These are phyloP conservation scores for Vanrija sp. DNA, from an alignment of 1,284 basidiomycete species.

Conservation along the genomic window DNA sequence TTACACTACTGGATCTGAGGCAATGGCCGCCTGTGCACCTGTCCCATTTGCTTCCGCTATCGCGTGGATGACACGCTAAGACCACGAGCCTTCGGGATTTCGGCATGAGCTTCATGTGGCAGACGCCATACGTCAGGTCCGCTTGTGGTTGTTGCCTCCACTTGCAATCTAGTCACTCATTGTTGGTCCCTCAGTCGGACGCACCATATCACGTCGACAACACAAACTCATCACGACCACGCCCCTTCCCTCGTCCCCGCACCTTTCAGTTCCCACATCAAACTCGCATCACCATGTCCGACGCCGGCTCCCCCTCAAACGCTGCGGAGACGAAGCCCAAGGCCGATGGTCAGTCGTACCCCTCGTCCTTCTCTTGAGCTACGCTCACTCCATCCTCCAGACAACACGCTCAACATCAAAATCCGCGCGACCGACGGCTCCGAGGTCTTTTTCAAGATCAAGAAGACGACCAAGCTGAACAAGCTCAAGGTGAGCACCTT, in stretches of 20 bases:
- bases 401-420: slow-evolving; percentile 78
- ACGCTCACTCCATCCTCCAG: slow-evolving; percentile 37
- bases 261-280: background rate
- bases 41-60: no score
- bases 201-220: background rate
- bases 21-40: no score
- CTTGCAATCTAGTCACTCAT: no score
- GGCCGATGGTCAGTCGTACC: slow-evolving; percentile 47
- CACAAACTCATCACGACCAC: background rate
- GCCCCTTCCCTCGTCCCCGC: background rate
- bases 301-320: slow-evolving; percentile 55
- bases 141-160: no score
- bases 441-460: slow-evolving; percentile 98
- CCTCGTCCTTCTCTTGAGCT: background rate
- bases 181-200: background rate
- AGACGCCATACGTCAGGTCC: no score
- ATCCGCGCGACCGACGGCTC: slow-evolving; percentile 73
- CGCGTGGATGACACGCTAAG: no score
- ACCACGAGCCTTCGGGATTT: no score
- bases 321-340: slow-evolving; percentile 56
- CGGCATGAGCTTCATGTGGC: no score
- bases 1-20: no score
- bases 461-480: slow-evolving; percentile 85
- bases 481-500: slow-evolving; percentile 60
- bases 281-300: slow-evolving; percentile 57